phyloP scores from a whole-genome alignment of 805 yeast species.

The Spathaspora gorwiae region DNA sequence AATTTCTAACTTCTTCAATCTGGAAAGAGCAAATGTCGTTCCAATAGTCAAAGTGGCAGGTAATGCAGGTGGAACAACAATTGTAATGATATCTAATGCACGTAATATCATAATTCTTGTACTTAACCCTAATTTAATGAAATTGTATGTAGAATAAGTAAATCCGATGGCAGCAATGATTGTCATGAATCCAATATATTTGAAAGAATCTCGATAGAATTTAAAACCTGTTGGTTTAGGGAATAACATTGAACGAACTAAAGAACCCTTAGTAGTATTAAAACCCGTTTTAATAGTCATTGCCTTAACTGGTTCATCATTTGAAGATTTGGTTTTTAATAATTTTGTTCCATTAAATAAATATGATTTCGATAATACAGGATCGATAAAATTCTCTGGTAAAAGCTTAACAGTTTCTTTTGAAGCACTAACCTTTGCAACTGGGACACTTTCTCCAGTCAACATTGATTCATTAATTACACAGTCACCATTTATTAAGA shows the following conservation, averaged over 20 bases:
- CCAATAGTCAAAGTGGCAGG: conserved; percentile 98
- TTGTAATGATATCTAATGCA: conserved; percentile 90
- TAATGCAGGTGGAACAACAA: conserved; percentile 97
- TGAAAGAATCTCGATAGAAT: conserved; percentile 90
- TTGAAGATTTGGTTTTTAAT: conserved; percentile 71
- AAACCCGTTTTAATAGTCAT: conserved; percentile 88
- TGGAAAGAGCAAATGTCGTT: conserved; percentile 81
- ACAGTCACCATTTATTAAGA: conserved; percentile 85
- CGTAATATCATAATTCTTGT: conserved; percentile 70
- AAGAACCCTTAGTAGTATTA: conserved; percentile 90
- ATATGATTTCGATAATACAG: conserved; percentile 67
- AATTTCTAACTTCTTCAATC: conserved; percentile 60
- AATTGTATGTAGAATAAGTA: conserved; percentile 74
- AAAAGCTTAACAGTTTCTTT: conserved; percentile 56
- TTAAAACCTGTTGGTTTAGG: conserved; percentile 94
- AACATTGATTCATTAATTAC: conserved; percentile 97
- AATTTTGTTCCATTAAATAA: conserved; percentile 87
- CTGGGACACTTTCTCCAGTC: conserved; percentile 98
- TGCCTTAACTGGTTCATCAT: conserved; percentile 77
- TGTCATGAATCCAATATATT: conserved; percentile 93
- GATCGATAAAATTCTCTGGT: conserved; percentile 58
- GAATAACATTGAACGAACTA: conserved; percentile 91
- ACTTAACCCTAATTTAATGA: conserved; percentile 70
- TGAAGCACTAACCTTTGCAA: conserved; percentile 68
- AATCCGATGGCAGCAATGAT: conserved; percentile 82